Evolutionary conservation across 352 stramenopile species (phyloP).

Genomic region (Blastocystis hominis): DNA sequence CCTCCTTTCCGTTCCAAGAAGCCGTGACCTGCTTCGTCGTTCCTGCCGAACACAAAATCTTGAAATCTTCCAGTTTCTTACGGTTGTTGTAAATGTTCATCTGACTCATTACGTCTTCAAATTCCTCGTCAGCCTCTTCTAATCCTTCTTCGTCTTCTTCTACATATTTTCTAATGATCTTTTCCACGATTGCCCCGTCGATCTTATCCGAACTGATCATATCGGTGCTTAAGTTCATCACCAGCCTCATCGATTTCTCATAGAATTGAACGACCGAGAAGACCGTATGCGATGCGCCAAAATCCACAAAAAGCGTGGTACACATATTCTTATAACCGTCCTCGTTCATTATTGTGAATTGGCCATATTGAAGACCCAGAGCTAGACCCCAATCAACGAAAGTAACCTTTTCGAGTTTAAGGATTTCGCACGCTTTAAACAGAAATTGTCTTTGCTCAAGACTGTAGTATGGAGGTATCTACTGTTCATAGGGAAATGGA

Average conservation of each 20-base stretch:
- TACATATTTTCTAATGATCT: neutral
- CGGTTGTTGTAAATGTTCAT: neutral
- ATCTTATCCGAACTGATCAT: neutral
- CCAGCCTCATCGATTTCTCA: neutral
- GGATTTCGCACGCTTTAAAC: neutral
- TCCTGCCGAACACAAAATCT: neutral
- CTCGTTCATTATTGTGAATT: neutral
- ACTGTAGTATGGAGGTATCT: neutral
- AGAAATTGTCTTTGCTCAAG: neutral
- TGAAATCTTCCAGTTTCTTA: neutral
- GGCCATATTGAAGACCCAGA: neutral
- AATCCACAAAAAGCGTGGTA: neutral
- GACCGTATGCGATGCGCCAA: neutral
- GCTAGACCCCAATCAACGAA: neutral
- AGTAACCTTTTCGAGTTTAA: neutral
- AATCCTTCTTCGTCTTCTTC: neutral
- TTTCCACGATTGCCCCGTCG: neutral
- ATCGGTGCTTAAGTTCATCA: neutral
- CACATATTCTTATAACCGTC: neutral
- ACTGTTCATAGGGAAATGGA: neutral
- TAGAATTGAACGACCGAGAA: neutral
- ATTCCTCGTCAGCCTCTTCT: neutral
- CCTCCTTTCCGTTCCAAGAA: neutral
- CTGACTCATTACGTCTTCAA: neutral
- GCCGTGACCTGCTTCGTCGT: neutral